Conservation (phyloP, 2,329 filamentous ascomycete species). For the Pestalotiopsis sp. region DNA sequence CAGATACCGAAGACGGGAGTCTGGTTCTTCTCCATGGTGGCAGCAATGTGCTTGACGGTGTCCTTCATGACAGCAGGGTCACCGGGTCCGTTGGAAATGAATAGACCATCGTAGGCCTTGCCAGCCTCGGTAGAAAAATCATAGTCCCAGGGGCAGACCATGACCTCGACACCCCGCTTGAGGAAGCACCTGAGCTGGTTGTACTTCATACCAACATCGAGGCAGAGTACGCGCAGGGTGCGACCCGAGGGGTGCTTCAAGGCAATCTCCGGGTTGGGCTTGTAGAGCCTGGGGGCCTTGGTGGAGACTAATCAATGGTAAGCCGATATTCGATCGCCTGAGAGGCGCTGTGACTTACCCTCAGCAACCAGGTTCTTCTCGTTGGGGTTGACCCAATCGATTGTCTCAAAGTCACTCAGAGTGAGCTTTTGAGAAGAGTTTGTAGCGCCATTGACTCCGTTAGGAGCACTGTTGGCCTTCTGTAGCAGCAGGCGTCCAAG, state of each 20-base stretch:
- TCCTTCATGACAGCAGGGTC: constrained; percentile 82
- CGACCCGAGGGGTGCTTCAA: constrained; percentile 88
- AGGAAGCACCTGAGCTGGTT: constrained; percentile 96
- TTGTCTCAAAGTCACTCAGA: constrained; percentile 61
- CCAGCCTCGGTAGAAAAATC: constrained; percentile 77
- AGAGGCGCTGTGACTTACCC: constrained; percentile 62
- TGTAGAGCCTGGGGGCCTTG: constrained; percentile 81
- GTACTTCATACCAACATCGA: constrained; percentile 98
- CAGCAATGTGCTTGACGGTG: constrained; percentile 78
- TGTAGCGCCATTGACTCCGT: constrained; percentile 39
- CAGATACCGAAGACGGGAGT: constrained; percentile 96
- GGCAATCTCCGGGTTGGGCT: constrained; percentile 67
- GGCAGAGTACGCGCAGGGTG: constrained; percentile 81
- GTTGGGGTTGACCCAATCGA: constrained; percentile 93
- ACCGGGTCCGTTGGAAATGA: constrained; percentile 96
- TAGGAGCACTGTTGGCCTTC: constrained; percentile 50
- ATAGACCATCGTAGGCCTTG: constrained; percentile 91
- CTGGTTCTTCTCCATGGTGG: constrained; percentile 74
- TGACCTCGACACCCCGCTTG: constrained; percentile 85
- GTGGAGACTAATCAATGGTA: constrained; percentile 72
- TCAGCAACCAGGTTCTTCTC: constrained; percentile 89
- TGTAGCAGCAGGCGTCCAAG: constrained; percentile 84
- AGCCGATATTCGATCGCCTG: constrained; percentile 32
- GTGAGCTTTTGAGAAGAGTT: constrained; percentile 45
- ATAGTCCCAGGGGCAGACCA: constrained; percentile 96